These are phyloP conservation scores for Sclerotinia nivalis DNA, from an alignment of 2,329 filamentous ascomycete species.

Conservation along the genomic window DNA sequence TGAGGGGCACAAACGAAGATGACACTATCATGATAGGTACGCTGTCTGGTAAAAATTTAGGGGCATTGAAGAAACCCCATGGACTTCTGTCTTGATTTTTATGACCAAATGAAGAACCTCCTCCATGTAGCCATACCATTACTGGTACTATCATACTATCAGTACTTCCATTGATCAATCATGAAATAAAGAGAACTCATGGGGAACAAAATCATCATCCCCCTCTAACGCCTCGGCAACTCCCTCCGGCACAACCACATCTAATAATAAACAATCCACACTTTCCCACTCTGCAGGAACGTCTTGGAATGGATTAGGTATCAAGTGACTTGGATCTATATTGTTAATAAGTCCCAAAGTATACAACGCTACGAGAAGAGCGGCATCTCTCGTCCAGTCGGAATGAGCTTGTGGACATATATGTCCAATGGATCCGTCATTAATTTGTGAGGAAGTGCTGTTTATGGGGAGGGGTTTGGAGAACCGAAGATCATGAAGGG, in stretches of 20 bases:
- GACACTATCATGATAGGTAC: conserved; percentile 13
- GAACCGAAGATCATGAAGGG: background rate
- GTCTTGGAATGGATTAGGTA: background rate
- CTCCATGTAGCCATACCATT: conserved; percentile 59
- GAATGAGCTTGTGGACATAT: background rate
- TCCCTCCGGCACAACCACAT: background rate
- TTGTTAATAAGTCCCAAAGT: background rate
- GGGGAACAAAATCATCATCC: background rate
- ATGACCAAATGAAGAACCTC: conserved; percentile 55
- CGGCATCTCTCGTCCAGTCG: background rate
- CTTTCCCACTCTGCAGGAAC: background rate
- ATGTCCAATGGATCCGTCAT: background rate
- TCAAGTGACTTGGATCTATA: background rate
- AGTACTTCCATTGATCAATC: conserved; percentile 30
- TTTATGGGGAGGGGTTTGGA: background rate
- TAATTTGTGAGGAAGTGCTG: background rate
- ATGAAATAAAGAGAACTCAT: background rate
- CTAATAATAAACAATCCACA: background rate
- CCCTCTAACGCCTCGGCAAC: background rate
- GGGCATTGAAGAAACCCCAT: conserved; percentile 50
- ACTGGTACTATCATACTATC: conserved; percentile 44
- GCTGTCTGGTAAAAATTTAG: conserved; percentile 53
- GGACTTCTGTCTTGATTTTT: conserved; percentile 67
- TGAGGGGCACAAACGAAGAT: background rate
- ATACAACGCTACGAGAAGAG: background rate